phyloP scores from a whole-genome alignment of 305 asterid species.

The Salvia sclarea region DNA sequence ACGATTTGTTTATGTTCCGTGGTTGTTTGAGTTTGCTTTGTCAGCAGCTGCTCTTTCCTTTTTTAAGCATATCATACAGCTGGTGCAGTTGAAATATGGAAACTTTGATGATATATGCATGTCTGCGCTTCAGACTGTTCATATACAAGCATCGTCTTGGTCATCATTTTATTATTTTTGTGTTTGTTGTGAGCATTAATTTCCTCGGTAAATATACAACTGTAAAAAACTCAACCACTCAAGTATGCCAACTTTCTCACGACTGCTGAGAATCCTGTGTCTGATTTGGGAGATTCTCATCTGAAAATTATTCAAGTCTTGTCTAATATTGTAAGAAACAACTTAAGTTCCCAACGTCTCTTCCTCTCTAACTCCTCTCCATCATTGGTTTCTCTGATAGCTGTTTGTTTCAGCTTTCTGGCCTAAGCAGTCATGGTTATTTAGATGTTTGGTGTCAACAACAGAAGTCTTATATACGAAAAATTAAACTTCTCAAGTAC shows the following conservation, averaged over 20 bases:
- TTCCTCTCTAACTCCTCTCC: not conserved
- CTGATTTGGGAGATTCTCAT: not conserved
- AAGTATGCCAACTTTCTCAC: not conserved
- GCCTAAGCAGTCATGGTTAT: not conserved
- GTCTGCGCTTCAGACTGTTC: not conserved
- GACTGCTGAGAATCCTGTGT: not conserved
- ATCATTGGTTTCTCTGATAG: not conserved
- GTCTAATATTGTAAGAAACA: not conserved
- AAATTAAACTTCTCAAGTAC: not conserved
- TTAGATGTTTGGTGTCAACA: not conserved
- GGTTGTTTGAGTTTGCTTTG: slow-evolving; percentile 18
- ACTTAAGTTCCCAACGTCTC: not conserved
- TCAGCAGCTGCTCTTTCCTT: slow-evolving; percentile 2
- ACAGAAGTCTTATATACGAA: no score
- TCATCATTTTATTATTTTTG: not conserved
- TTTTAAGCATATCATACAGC: slow-evolving; percentile 1
- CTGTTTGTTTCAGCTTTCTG: not conserved
- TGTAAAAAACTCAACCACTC: slow-evolving; percentile 14
- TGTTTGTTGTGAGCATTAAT: not conserved
- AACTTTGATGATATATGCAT: not conserved
- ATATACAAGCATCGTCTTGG: not conserved
- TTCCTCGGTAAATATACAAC: not conserved
- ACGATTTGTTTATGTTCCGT: not conserved
- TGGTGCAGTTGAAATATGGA: slow-evolving; percentile 12
- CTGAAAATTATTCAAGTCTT: not conserved